phyloP scores from a whole-genome alignment of 805 yeast species.

The Metschnikowia baotianmanensis region DNA sequence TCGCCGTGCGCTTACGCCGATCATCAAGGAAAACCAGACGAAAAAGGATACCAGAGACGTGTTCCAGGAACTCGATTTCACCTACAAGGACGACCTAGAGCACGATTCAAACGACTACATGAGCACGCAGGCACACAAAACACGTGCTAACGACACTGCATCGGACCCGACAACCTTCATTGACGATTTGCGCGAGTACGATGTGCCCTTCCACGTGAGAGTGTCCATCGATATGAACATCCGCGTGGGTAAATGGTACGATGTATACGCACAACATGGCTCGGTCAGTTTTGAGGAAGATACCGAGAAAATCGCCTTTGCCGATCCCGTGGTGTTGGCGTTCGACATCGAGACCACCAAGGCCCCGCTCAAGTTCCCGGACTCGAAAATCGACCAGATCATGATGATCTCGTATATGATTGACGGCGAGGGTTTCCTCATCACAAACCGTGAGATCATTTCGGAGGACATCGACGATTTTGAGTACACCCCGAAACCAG shows the following conservation, averaged over 20 bases:
- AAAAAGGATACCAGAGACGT: constrained; percentile 63
- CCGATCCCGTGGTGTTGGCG: constrained; percentile 95
- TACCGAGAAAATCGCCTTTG: constrained; percentile 81
- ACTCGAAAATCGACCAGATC: constrained; percentile 80
- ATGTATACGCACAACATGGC: constrained; percentile 63
- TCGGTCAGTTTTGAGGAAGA: constrained; percentile 55
- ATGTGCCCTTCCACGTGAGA: constrained; percentile 94
- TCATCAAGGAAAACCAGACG: constrained; percentile 63
- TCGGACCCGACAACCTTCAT: constrained; percentile 62
- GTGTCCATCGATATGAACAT: constrained; percentile 88
- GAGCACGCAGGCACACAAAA: constrained; percentile 1
- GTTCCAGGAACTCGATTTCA: constrained; percentile 54
- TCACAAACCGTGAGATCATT: constrained; percentile 91
- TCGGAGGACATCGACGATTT: constrained; percentile 94
- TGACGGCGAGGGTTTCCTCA: constrained; percentile 93
- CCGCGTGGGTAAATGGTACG: constrained; percentile 96
- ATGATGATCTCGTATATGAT: constrained; percentile 99
- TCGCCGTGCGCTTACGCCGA: constrained; percentile 64
- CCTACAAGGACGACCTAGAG: constrained; percentile 23
- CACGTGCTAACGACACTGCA: constrained; percentile 14
- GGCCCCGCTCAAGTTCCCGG: constrained; percentile 95
- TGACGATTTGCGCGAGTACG: constrained; percentile 86
- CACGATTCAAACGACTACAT: constrained; percentile 7
- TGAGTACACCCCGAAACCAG: constrained; percentile 97
- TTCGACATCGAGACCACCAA: constrained; percentile 98